Evolutionary conservation across 805 yeast species (phyloP).

Genomic region (Jamesozyma jinghongensis): DNA sequence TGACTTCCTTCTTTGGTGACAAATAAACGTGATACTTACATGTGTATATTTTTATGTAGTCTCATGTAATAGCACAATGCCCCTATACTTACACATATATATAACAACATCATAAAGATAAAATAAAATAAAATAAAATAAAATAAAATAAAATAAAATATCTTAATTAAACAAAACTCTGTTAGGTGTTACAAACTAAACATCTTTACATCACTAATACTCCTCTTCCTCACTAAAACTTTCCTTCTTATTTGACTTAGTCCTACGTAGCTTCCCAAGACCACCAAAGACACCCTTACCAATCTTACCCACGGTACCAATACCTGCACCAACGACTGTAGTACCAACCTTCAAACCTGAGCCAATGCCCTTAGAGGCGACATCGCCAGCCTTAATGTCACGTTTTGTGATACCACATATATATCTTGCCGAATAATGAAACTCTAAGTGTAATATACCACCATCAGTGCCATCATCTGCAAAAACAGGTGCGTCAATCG

Average conservation of each 20-base stretch:
- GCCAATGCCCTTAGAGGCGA: conserved; percentile 43
- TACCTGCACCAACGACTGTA: conserved; percentile 36
- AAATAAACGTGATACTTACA: background rate
- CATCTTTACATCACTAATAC: background rate
- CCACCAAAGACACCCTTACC: conserved; percentile 15
- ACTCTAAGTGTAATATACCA: conserved; percentile 54
- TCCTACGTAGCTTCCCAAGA: conserved; percentile 6
- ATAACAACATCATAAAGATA: no score
- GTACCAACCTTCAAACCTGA: conserved; percentile 39
- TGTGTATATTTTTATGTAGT: conserved; percentile 1
- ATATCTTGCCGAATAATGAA: conserved; percentile 64
- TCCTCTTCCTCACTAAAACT: background rate
- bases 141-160: background rate
- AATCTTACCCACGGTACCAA: conserved; percentile 31
- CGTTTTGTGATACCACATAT: conserved; percentile 38
- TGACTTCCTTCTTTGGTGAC: conserved; percentile 15
- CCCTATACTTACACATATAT: no score
- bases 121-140: background rate
- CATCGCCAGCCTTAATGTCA: conserved; percentile 36
- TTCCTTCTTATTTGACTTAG: conserved; percentile 6
- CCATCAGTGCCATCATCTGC: conserved; percentile 36
- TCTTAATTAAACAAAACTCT: background rate
- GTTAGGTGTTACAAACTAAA: background rate
- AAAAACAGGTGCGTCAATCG: conserved; percentile 39
- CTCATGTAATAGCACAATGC: background rate